Percentiles rank a stretch among this genome's conserved stretches.
phyloP scores from a whole-genome alignment of 805 yeast species.

The Kockiozyma suomiensis region DNA sequence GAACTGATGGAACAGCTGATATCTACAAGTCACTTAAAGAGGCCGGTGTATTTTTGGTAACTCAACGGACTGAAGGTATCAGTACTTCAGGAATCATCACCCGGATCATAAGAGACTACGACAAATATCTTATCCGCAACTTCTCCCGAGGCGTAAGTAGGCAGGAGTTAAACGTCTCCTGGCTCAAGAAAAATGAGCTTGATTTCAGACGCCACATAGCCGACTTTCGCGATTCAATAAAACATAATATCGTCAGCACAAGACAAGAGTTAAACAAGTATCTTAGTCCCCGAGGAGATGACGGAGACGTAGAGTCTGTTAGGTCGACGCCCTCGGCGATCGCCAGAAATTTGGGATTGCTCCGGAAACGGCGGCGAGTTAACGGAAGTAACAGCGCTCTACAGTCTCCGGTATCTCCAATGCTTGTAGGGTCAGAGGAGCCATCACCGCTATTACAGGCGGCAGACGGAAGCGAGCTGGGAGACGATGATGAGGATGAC shows the following conservation, averaged over 20 bases:
- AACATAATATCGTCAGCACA: constrained; percentile 60
- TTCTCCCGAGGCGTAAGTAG: constrained; percentile 97
- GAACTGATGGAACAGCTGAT: constrained; percentile 78
- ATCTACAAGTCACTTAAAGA: constrained; percentile 91
- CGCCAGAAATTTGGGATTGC: constrained; percentile 15
- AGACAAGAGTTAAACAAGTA: constrained; percentile 80
- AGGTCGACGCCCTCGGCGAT: constrained; percentile 9
- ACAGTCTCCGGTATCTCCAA: constrained; percentile 7
- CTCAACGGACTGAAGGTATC: constrained; percentile 96
- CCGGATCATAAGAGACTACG: constrained; percentile 91
- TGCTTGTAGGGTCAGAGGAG: not conserved
- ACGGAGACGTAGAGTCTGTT: constrained; percentile 35
- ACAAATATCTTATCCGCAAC: constrained; percentile 93
- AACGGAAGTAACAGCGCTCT: not conserved
- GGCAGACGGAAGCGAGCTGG: constrained; percentile 5
- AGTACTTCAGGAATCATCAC: constrained; percentile 96
- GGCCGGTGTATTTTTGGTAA: constrained; percentile 85
- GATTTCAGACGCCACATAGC: constrained; percentile 88
- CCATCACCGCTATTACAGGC: not conserved
- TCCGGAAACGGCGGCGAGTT: constrained; percentile 20
- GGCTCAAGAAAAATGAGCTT: constrained; percentile 96
- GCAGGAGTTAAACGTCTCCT: constrained; percentile 92
- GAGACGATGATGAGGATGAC: constrained; percentile 19
- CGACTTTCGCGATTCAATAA: constrained; percentile 86
- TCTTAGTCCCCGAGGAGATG: constrained; percentile 46